phyloP scores from a whole-genome alignment of 345 rosid genomes.

The Bruguiera sexangula region DNA sequence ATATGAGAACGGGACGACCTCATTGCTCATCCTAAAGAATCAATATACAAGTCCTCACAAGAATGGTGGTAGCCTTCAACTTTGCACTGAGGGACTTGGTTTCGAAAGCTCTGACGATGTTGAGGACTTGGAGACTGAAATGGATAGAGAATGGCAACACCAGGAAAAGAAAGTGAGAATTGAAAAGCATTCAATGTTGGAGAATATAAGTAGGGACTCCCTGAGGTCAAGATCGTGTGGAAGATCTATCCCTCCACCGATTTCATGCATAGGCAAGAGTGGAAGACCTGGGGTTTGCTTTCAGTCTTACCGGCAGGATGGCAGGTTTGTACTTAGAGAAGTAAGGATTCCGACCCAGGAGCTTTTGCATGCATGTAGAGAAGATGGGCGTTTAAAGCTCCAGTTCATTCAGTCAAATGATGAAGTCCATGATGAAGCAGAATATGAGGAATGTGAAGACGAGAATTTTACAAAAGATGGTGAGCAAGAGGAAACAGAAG shows the following conservation, averaged over 20 bases:
- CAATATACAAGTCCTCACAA: conserved; percentile 20
- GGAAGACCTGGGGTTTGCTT: conserved; percentile 73
- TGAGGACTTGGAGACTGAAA: conserved; percentile 43
- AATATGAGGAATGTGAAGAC: conserved; percentile 16
- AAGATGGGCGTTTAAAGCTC: conserved; percentile 72
- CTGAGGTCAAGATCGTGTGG: conserved; percentile 28
- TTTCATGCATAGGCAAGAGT: conserved; percentile 53
- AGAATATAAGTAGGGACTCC: conserved; percentile 24
- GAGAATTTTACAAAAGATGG: conserved; percentile 3
- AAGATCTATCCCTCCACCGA: conserved; percentile 74
- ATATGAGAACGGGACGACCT: conserved; percentile 15
- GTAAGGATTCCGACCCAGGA: conserved; percentile 68
- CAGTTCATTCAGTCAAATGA: conserved; percentile 63
- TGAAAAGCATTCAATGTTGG: conserved; percentile 6
- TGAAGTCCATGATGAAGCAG: conserved; percentile 30
- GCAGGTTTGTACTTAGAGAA: conserved; percentile 76
- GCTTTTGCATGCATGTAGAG: conserved; percentile 66
- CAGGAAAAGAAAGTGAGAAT: conserved; percentile 19
- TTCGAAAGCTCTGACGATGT: conserved; percentile 75
- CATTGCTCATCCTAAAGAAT: conserved; percentile 11
- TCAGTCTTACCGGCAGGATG: conserved; percentile 71
- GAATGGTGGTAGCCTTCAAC: conserved; percentile 52
- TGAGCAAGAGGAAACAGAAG: conserved; percentile 16
- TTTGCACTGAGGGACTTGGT: conserved; percentile 88
- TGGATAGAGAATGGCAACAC: conserved; percentile 29